phyloP scores from a whole-genome alignment of 2,329 filamentous ascomycete species.

The Monosporascus sp. region DNA sequence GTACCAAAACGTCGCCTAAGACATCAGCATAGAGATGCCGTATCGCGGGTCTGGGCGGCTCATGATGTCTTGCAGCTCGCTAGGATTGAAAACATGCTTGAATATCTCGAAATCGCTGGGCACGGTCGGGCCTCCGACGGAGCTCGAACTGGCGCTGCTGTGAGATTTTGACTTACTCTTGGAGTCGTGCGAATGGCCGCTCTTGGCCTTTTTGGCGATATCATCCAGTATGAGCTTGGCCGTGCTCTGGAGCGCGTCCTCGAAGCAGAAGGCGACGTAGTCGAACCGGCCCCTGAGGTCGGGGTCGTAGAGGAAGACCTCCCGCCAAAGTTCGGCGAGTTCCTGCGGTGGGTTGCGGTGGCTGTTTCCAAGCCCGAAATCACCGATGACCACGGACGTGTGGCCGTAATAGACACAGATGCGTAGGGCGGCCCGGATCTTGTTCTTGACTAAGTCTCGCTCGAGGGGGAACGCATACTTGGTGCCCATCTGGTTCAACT shows the following conservation, averaged over 20 bases:
- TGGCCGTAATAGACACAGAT: conserved; percentile 61
- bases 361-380: conserved; percentile 59
- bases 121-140: conserved; percentile 6
- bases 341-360: conserved; percentile 61
- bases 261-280: conserved; percentile 60
- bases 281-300: conserved; percentile 58
- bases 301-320: conserved; percentile 57
- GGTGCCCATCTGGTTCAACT: conserved; percentile 61
- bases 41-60: conserved; percentile 50
- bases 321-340: conserved; percentile 61
- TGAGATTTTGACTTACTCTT: conserved; percentile 27
- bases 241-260: conserved; percentile 50
- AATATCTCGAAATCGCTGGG: conserved; percentile 50
- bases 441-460: conserved; percentile 65
- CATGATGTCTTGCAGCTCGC: conserved; percentile 45
- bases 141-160: conserved; percentile 21
- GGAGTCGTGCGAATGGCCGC: conserved; percentile 17
- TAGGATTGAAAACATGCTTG: conserved; percentile 43
- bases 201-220: conserved; percentile 45
- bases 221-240: conserved; percentile 49
- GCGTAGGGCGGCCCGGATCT: conserved; percentile 64
- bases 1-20: conserved; percentile 6
- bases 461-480: conserved; percentile 70
- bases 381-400: conserved; percentile 54
- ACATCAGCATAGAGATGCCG: conserved; percentile 47